Base-by-base conservation (phyloP, 2,329 filamentous ascomycete genomes). In the Xylaria arbuscula region DNA sequence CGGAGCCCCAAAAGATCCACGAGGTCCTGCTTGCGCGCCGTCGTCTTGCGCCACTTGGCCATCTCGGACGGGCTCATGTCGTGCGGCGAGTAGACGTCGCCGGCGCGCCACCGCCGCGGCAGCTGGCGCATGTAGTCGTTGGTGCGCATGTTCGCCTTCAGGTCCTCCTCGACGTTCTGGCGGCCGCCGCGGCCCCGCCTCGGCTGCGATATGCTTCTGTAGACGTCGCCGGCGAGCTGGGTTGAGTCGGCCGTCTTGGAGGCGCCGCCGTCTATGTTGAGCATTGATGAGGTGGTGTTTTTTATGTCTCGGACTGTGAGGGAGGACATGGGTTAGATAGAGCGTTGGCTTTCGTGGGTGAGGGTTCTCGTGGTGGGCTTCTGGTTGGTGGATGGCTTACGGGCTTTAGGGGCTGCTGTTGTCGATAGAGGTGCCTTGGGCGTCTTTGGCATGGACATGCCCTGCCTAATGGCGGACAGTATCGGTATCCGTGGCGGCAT, bases 51-150 rank as follows among this genome's bases (percentile, higher is more conserved):
- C 91, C 92, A 97, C 84, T 97, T 97, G 77, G 82, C 82, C 89
- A 92, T 91, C 86, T 98, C 94, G 42, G 84, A 82, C 28, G 89
- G 86, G 64, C 89, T 91, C 78, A 99, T 80, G 81, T 99, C 96
- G 78, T 94, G 92, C 40, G 96, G 96, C 68, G 94, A 88, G 82
- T 98, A 98, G 61, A 98, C 86, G 78, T 98, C 94, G 74, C 96
- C 96, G 0, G 83, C 76, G 75, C 85, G 84, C 91, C 92, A 98
- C 48, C 86, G 85, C 56, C 94, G 90, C 42, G 88, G 86, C 80
- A 90, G 86, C 80, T 93, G 89, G 70, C 81, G 83, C 74, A 89
- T 81, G 78, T 89, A 88, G 70, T 89, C 87, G 53, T 82, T 81
- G 61, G 80, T 81, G 55, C 80, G 73, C 75, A 81, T 81, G 71